phyloP scores from a whole-genome alignment of 2,329 filamentous ascomycete genomes.

The Boeremia lycopersici region DNA sequence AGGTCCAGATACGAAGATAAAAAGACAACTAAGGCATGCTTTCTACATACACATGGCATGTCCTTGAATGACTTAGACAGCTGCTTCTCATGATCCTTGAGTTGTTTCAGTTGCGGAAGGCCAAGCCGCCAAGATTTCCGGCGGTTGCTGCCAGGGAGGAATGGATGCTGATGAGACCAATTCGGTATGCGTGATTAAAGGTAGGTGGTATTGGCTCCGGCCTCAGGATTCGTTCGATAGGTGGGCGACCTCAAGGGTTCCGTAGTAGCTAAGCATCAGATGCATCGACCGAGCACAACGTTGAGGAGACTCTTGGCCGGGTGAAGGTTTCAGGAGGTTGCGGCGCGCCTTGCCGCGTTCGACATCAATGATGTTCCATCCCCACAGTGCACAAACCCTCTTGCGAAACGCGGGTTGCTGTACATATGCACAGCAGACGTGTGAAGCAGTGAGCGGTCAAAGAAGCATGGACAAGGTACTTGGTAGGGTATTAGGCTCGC shows the following conservation, averaged over 20 bases:
- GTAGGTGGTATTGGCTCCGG: background rate
- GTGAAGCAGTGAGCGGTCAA: slow-evolving; percentile 14
- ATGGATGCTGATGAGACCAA: slow-evolving; percentile 1
- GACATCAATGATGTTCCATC: slow-evolving; percentile 7
- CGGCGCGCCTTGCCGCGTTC: slow-evolving; percentile 1
- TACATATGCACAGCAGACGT: slow-evolving; percentile 19
- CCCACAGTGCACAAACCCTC: slow-evolving; percentile 16
- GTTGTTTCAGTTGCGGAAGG: slow-evolving; percentile 11
- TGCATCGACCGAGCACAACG: slow-evolving; percentile 19
- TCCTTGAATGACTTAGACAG: background rate
- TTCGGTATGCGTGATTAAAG: background rate
- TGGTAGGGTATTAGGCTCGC: background rate
- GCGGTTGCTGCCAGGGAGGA: slow-evolving; percentile 5
- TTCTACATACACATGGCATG: background rate
- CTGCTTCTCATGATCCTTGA: background rate
- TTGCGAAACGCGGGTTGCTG: slow-evolving; percentile 1
- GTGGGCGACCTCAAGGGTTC: background rate
- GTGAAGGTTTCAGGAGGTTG: slow-evolving; percentile 6
- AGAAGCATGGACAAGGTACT: background rate
- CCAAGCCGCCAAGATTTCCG: slow-evolving; percentile 14
- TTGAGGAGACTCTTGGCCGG: slow-evolving; percentile 29
- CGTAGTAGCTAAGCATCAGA: background rate
- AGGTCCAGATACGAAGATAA: background rate
- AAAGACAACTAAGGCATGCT: no score
- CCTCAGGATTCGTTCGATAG: background rate